These are phyloP conservation scores for Kwoniella sp. DNA, from an alignment of 768 basidiomycete species.

Conservation along the genomic window DNA sequence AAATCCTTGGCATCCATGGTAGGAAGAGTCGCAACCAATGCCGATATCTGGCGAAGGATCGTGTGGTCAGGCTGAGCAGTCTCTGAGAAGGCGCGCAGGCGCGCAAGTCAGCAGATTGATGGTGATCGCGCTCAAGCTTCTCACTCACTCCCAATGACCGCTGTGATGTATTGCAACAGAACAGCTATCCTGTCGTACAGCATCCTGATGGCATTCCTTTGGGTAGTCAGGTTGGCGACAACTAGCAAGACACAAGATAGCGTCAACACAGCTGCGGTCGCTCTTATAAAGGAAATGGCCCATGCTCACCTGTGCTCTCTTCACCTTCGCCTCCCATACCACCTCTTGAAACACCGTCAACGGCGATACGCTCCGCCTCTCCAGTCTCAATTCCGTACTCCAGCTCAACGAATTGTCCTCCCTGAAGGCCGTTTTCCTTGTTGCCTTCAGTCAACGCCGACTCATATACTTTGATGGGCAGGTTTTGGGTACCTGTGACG, in stretches of 20 bases:
- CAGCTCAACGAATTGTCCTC: conserved; percentile 77
- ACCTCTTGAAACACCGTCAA: conserved; percentile 89
- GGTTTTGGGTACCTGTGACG: conserved; percentile 63
- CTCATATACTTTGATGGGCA: conserved; percentile 93
- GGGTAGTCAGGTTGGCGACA: conserved; percentile 84
- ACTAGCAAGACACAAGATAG: conserved; percentile 65
- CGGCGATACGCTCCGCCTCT: conserved; percentile 97
- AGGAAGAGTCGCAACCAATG: conserved; percentile 83
- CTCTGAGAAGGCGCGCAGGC: conserved; percentile 61
- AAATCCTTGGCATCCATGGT: conserved; percentile 81
- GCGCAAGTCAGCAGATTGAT: neutral
- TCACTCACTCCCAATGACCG: conserved; percentile 69
- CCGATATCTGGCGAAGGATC: conserved; percentile 78
- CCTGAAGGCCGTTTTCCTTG: conserved; percentile 60
- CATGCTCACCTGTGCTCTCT: conserved; percentile 71
- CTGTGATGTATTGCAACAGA: conserved; percentile 81
- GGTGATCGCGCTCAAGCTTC: conserved; percentile 4
- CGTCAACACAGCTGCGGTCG: neutral
- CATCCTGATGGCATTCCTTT: conserved; percentile 95
- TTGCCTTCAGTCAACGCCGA: conserved; percentile 73
- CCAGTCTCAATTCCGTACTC: conserved; percentile 91
- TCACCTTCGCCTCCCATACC: conserved; percentile 59
- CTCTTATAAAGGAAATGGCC: neutral
- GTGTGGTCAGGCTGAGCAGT: conserved; percentile 75
- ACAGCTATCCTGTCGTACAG: conserved; percentile 84